These are phyloP conservation scores for Amylostereum areolatum DNA, from an alignment of 1,284 basidiomycete species.

Conservation along the genomic window DNA sequence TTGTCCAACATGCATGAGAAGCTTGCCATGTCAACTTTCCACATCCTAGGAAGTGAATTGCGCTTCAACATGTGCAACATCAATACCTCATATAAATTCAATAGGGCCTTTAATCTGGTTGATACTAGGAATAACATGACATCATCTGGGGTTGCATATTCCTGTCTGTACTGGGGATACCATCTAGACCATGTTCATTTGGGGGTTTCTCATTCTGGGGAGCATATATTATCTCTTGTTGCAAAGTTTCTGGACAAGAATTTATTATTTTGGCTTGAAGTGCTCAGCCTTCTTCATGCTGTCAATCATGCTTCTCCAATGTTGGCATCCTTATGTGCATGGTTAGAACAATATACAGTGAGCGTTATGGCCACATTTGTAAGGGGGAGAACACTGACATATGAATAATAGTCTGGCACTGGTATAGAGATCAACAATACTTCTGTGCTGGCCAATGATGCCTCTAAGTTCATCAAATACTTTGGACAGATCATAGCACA, in stretches of 20 bases:
- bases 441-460: too few relatives aligned
- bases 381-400: too few relatives aligned
- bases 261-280: conserved; percentile 15
- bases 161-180: conserved; percentile 11
- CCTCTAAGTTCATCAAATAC: too few relatives aligned
- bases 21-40: conserved; percentile 1
- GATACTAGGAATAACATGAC: too few relatives aligned
- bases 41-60: conserved; percentile 1
- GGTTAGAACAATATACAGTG: too few relatives aligned
- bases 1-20: neutral
- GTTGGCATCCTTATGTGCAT: neutral
- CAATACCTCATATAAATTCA: conserved; percentile 8
- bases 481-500: neutral
- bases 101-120: too few relatives aligned
- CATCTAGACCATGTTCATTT: too few relatives aligned
- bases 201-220: neutral
- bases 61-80: conserved; percentile 12
- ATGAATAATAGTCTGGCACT: too few relatives aligned
- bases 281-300: conserved; percentile 5
- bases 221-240: neutral
- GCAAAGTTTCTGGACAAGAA: conserved; percentile 4
- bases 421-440: too few relatives aligned
- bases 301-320: neutral
- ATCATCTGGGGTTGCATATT: too few relatives aligned
- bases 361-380: neutral